Evolutionary conservation across 306 rosid genomes (phyloP).

Genomic region (Prunus mira): DNA sequence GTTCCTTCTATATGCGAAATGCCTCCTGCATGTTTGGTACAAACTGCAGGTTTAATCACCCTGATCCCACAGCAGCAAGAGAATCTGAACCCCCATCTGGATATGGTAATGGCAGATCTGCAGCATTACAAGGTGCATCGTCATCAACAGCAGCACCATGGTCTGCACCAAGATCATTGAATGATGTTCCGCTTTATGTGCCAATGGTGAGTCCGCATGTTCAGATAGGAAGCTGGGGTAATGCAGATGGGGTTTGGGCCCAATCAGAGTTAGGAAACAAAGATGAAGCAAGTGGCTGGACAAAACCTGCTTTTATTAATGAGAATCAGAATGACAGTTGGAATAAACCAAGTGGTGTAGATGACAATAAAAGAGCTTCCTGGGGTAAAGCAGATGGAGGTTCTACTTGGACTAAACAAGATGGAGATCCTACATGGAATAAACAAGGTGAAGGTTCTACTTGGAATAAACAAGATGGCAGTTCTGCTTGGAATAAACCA

Average conservation of each 20-base stretch:
- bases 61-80: conserved; percentile 76
- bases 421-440: conserved; percentile 6
- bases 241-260: conserved; percentile 4
- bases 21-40: conserved; percentile 92
- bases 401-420: conserved; percentile 19
- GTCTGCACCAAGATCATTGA: conserved; percentile 63
- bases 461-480: background rate
- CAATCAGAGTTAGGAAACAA: conserved; percentile 9
- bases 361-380: background rate
- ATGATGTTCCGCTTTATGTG: conserved; percentile 59
- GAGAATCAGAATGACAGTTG: conserved; percentile 22
- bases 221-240: conserved; percentile 11
- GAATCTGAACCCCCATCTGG: conserved; percentile 57
- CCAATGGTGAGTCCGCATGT: conserved; percentile 50
- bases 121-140: conserved; percentile 48
- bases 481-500: conserved; percentile 21
- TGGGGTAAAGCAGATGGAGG: conserved; percentile 10
- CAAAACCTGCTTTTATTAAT: conserved; percentile 3
- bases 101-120: conserved; percentile 52
- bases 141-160: conserved; percentile 55
- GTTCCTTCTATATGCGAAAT: conserved; percentile 85
- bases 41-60: conserved; percentile 92
- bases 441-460: background rate
- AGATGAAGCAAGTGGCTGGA: background rate
- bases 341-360: conserved; percentile 15